Evolutionary conservation across 192 early-diverging fungal genomes (phyloP), one percentile per base, ranked within the genome.

Genomic region (Pilobolus umbonatus): DNA sequence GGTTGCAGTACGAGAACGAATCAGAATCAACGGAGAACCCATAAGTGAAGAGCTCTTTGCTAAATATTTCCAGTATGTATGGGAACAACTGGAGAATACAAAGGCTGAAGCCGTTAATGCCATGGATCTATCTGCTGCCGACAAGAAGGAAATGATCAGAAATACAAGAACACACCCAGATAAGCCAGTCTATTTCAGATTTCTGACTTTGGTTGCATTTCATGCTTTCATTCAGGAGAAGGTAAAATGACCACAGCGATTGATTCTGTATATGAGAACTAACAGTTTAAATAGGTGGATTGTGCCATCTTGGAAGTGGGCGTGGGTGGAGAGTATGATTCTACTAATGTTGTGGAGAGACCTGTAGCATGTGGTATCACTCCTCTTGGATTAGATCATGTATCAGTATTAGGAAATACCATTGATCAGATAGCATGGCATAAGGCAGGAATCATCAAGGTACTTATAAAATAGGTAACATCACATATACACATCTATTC

Each of bases 1-100:
- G 46, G 79, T 91, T 48, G 81, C 94, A 48, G 94, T 89, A 5
- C 86, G 95, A 47, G 96, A 99, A 62, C 81, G 96, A 22, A 96
- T 99, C 61, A 79, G 91, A 44, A 93, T 99, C 67, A 80, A 97
- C 65, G 96, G 96, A 0, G 62, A 60, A 22, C 90, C 93, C 11
- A 73, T 99, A 4, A 77, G 78, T 6, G 75, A 85, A 44, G 77
- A 83, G 0, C n/a, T 69, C 14, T 95, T 93, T 73, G 80, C 86
- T 12, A 83, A 90, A 67, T 91, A 96, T 73, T 96, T 94, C 62
- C 89, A 91, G 69, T 79, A 94, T 24, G 80, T 85, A 11, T 94
- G 87, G 88, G 83, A 94, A 67, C 61, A 72, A 21, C 71, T 96
- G 30, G 81, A 83, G 21, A 67, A 55, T 1, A 74, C 73, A 12